Conservation (phyloP, 2,329 filamentous ascomycete species). For the Alternaria novae-zelandiae region DNA sequence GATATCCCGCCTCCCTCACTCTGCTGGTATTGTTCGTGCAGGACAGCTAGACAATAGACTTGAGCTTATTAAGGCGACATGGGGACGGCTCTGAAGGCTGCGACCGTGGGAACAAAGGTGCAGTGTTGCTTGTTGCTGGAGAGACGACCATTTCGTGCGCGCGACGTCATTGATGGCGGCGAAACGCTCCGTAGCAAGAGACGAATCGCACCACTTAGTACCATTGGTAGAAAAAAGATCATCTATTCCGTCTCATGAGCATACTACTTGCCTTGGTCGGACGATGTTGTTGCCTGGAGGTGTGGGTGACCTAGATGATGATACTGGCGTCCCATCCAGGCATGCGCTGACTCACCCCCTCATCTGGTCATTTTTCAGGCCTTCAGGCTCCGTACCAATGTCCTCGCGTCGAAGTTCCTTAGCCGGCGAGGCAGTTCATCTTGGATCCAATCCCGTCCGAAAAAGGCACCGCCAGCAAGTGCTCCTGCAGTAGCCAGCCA, state of each 20-base stretch:
- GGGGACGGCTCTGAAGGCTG: not conserved
- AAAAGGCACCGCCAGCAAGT: slow-evolving; percentile 17
- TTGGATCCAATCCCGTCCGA: slow-evolving; percentile 22
- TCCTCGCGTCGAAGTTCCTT: slow-evolving; percentile 10
- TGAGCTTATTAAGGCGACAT: not conserved
- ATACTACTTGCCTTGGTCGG: not conserved
- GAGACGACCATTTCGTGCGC: not conserved
- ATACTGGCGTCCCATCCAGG: not conserved
- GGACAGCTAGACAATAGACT: not conserved
- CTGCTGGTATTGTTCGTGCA: slow-evolving; percentile 16
- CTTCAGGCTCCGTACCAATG: slow-evolving; percentile 4
- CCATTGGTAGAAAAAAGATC: not conserved
- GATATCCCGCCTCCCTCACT: slow-evolving; percentile 7
- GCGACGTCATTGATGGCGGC: not conserved
- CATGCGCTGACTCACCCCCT: not conserved
- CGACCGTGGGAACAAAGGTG: not conserved
- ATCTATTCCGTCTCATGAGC: not conserved
- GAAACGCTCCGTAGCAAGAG: not conserved
- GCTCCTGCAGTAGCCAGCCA: slow-evolving; percentile 12
- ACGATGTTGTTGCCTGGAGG: not conserved
- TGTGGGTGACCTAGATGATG: not conserved
- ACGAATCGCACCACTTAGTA: not conserved
- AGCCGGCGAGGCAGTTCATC: slow-evolving; percentile 19
- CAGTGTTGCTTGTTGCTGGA: not conserved
- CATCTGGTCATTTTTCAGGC: not conserved